Base-by-base conservation (phyloP, 2,329 filamentous ascomycete species). In the Penicillium sumatraense region DNA sequence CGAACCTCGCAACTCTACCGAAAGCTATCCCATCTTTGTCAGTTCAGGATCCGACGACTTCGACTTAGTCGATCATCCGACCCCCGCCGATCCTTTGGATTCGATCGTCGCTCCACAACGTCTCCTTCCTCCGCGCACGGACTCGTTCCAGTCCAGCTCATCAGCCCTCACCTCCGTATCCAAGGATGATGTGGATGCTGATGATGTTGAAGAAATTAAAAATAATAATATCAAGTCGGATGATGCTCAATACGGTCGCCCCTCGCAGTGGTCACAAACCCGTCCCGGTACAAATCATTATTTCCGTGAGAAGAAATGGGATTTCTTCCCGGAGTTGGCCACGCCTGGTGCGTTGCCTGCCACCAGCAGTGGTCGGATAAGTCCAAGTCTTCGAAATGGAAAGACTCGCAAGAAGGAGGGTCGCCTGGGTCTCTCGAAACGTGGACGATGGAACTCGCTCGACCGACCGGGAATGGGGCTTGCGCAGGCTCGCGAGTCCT, bases 221-320 rank as follows among this genome's bases (percentile, higher is more conserved):
- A n/a, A n/a, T n/a, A n/a, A n/a, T n/a, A n/a, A n/a, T n/a, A n/a
- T n/a, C n/a, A n/a, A n/a, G n/a, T n/a, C n/a, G n/a, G n/a, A n/a
- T n/a, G 67, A 70, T 14, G 65, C 68, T 16, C 63, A 60, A 11
- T 69, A 69, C 49, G 63, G 61, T 3, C 63, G 58, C 2, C 61
- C 63, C 3, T 52, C 61, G 0, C 56, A 60, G 10, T 68, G 68
- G 65, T 51, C 49, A 9, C 56, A 60, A 23, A 62, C 49, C 7
- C 62, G 62, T 5, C 52, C 57, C 3, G 68, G 66, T 18, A 61
- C 67, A 4, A 72, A 69, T 51, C 71, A 72, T 56, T 75, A 75
- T 42, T 75, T 75, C 42, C 66, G 72, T 6, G 72, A 75, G 42
- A 75, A 75, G 61, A 75, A 74, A 56, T 75, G 70, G 71, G 72